These are phyloP conservation scores for Melocanna baccifera DNA, from an alignment of 176 grass and related monocot species.

Conservation along the genomic window DNA sequence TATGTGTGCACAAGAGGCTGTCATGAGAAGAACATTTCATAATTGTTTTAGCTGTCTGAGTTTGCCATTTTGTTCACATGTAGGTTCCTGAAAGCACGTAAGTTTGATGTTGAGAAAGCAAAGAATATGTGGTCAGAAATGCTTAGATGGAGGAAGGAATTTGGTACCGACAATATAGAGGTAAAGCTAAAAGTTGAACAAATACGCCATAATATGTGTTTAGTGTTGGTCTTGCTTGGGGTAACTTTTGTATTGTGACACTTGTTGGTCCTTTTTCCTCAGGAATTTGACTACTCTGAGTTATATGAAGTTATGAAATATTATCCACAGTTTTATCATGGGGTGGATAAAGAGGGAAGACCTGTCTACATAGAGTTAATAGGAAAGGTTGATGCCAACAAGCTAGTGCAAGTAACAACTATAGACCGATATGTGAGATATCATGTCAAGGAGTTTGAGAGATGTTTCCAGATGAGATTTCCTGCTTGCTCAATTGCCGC, in stretches of 20 bases:
- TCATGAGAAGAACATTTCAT: slow-evolving; percentile 4
- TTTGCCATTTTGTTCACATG: slow-evolving; percentile 23
- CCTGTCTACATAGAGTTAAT: slow-evolving; percentile 85
- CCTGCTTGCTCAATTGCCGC: slow-evolving; percentile 80
- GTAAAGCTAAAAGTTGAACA: slow-evolving; percentile 34
- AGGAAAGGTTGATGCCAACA: slow-evolving; percentile 80
- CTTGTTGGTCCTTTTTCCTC: not conserved
- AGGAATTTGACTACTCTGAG: slow-evolving; percentile 84
- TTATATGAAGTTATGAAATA: slow-evolving; percentile 58
- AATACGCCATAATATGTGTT: slow-evolving; percentile 22
- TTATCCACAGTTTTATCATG: slow-evolving; percentile 94
- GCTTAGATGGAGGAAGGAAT: slow-evolving; percentile 88
- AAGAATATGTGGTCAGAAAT: slow-evolving; percentile 94
- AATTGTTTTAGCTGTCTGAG: not conserved
- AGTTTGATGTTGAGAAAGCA: slow-evolving; percentile 82
- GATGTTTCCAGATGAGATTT: slow-evolving; percentile 70
- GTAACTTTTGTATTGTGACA: slow-evolving; percentile 5
- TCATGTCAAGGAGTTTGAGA: slow-evolving; percentile 81
- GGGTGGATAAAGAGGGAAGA: slow-evolving; percentile 90
- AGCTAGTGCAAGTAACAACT: slow-evolving; percentile 74
- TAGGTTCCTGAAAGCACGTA: slow-evolving; percentile 85
- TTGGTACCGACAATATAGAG: slow-evolving; percentile 70
- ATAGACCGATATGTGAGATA: slow-evolving; percentile 88
- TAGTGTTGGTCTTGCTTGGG: not conserved
- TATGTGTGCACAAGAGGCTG: not conserved